These are phyloP conservation scores for Prunus padus DNA, from an alignment of 306 rosid genomes.

Conservation along the genomic window DNA sequence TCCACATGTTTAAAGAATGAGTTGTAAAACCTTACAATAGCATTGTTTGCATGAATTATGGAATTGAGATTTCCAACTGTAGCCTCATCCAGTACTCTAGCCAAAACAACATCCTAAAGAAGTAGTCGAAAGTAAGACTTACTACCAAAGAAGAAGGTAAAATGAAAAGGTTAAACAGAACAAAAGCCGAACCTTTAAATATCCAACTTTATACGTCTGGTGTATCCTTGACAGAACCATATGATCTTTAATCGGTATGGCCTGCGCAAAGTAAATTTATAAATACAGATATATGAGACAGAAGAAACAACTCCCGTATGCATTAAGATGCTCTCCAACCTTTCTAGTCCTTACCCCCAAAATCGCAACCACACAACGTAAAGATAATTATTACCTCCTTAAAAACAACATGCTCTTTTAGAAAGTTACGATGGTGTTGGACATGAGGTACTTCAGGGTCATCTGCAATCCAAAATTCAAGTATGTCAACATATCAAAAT, in stretches of 20 bases:
- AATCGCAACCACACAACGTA: constrained; percentile 2
- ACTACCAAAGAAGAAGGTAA: constrained; percentile 15
- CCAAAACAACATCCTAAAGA: constrained; percentile 86
- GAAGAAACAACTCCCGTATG: neutral
- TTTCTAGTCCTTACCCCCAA: constrained; percentile 8
- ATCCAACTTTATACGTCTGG: constrained; percentile 94
- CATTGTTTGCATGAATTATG: constrained; percentile 85
- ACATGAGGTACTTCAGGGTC: constrained; percentile 70
- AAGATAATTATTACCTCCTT: constrained; percentile 68
- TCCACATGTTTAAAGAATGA: constrained; percentile 6
- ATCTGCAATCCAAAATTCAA: constrained; percentile 51
- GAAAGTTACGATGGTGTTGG: constrained; percentile 79
- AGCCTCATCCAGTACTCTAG: constrained; percentile 82
- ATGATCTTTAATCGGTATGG: constrained; percentile 83
- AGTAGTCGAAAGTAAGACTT: constrained; percentile 32
- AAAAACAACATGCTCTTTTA: constrained; percentile 84
- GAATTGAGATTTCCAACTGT: constrained; percentile 78
- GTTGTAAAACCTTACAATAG: constrained; percentile 53
- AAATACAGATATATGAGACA: neutral
- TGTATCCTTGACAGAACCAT: constrained; percentile 85
- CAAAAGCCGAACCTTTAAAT: constrained; percentile 66
- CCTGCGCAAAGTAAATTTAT: constrained; percentile 46
- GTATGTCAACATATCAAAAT: constrained; percentile 9
- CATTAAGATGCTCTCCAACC: constrained; percentile 11
- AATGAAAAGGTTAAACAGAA: constrained; percentile 5